Base-by-base conservation (phyloP, 163 green algal genomes). In the Prototheca wickerhamii region DNA sequence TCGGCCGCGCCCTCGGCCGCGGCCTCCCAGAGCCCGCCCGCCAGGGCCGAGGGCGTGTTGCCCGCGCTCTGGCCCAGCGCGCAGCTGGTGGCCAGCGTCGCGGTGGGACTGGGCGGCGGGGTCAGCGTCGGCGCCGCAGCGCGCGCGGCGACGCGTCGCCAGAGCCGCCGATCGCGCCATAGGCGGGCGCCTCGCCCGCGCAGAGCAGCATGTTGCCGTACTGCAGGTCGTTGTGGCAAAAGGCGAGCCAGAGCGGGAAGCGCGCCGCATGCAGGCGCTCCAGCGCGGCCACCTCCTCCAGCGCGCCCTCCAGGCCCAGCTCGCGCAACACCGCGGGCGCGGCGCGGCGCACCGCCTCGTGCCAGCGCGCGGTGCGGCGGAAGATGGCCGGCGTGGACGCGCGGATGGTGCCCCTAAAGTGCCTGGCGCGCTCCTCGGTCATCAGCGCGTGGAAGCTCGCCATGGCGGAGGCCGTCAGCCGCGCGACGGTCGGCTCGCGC, bases 201-300 rank as follows among this genome's bases (percentile, higher is more conserved):
- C 55, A 33, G 8, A 78, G 42, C 43, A 90, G 79, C 65, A 86
- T 82, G 75, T 90, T 88, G 53, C 81, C 81, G 44, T 83, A 86
- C 68, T 83, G 81, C 34, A 86, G 61, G 63, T 88, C 83, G 63
- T 85, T 87, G 74, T 90, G 83, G 70, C 74, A 79, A 49, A 85
- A 78, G 30, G 61, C 79, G 26, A 80, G 33, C 70, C 79, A 85
- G 57, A 37, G 3, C 1, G 63, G 53, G 34, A 58, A 71, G 23
- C 18, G 20, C 1, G 51, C 25, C 12, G 40, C 51, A 21, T 65
- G 8, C 35, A 61, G 7, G 0, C 40, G 37, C 37, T 30, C 12
- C n/a, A 73, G 37, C 52, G 59, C 40, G 7, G 23, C 51, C 1
- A 72, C 7, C 60, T 73, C 32, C 8, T 29, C 40, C 29, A 60